phyloP scores from a whole-genome alignment of 345 rosid species.

The Salix purpurea region DNA sequence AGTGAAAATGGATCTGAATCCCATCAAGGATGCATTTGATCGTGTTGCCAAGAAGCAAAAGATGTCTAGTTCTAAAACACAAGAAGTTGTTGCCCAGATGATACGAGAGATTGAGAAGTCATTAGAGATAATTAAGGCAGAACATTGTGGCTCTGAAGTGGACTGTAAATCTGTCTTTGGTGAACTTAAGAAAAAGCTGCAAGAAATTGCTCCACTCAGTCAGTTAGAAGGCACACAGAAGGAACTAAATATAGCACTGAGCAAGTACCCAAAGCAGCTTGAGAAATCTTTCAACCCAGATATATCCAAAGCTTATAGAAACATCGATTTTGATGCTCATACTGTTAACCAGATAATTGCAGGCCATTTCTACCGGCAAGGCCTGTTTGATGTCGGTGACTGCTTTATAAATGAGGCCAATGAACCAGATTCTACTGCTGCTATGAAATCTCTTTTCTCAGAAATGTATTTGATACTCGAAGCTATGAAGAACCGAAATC shows the following conservation, averaged over 20 bases:
- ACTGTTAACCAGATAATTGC: constrained; percentile 62
- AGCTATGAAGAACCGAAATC: constrained; percentile 50
- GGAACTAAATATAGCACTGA: constrained; percentile 54
- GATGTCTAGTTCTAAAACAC: constrained; percentile 46
- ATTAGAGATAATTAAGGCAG: constrained; percentile 23
- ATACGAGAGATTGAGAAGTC: constrained; percentile 54
- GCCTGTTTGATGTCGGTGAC: constrained; percentile 62
- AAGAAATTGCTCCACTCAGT: constrained; percentile 38
- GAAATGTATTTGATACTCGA: constrained; percentile 62
- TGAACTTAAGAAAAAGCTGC: constrained; percentile 42
- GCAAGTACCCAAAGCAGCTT: constrained; percentile 55
- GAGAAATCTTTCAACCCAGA: constrained; percentile 61
- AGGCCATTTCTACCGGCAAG: constrained; percentile 59
- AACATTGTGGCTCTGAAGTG: constrained; percentile 16
- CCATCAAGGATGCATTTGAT: constrained; percentile 69
- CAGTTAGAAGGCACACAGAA: constrained; percentile 59
- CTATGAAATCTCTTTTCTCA: constrained; percentile 37
- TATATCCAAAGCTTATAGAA: constrained; percentile 61
- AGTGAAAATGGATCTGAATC: constrained; percentile 60
- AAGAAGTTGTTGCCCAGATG: constrained; percentile 50
- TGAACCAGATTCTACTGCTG: constrained; percentile 39
- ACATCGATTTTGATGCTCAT: constrained; percentile 49
- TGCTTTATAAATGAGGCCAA: constrained; percentile 49
- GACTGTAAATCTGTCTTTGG: constrained; percentile 34
- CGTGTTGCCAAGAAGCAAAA: constrained; percentile 72